Evolutionary conservation across 257 asterid genomes (phyloP).

Genomic region (Primulina eburnea): DNA sequence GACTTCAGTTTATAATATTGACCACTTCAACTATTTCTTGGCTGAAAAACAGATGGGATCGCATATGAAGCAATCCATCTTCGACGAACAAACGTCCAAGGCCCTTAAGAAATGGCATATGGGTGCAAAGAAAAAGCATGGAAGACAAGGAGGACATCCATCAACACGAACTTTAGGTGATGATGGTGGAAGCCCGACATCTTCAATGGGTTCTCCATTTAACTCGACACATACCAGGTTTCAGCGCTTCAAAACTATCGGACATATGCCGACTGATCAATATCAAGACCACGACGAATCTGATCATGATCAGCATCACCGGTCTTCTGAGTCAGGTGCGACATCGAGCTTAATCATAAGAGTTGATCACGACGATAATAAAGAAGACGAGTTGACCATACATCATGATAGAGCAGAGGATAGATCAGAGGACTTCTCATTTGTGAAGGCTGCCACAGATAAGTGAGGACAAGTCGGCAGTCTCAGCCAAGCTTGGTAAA

Average conservation of each 20-base stretch:
- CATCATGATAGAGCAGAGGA: slow-evolving; percentile 27
- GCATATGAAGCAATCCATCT: slow-evolving; percentile 71
- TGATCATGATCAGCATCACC: slow-evolving; percentile 58
- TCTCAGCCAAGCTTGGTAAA: neutral
- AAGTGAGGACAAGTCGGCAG: slow-evolving; percentile 27
- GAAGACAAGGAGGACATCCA: slow-evolving; percentile 44
- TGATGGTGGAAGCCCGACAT: slow-evolving; percentile 48
- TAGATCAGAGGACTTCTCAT: slow-evolving; percentile 58
- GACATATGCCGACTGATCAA: slow-evolving; percentile 42
- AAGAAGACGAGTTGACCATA: neutral
- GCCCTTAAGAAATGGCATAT: slow-evolving; percentile 90
- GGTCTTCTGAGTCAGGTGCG: slow-evolving; percentile 34
- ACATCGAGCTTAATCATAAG: slow-evolving; percentile 42
- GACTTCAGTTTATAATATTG: neutral
- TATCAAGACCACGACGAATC: slow-evolving; percentile 45
- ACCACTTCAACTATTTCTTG: neutral
- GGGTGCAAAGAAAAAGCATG: slow-evolving; percentile 74
- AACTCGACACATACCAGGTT: slow-evolving; percentile 49
- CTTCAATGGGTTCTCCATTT: slow-evolving; percentile 62
- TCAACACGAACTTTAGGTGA: slow-evolving; percentile 50
- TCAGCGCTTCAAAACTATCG: slow-evolving; percentile 64
- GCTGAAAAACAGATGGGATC: slow-evolving; percentile 67
- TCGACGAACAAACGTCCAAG: slow-evolving; percentile 86
- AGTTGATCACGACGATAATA: slow-evolving; percentile 2
- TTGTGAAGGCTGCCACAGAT: slow-evolving; percentile 49